A percentile compares a stretch with the other conserved stretches of the same genome.
These are phyloP conservation scores for Phaeomoniella chlamydospora DNA, from an alignment of 2,329 filamentous ascomycete species.

Conservation along the genomic window DNA sequence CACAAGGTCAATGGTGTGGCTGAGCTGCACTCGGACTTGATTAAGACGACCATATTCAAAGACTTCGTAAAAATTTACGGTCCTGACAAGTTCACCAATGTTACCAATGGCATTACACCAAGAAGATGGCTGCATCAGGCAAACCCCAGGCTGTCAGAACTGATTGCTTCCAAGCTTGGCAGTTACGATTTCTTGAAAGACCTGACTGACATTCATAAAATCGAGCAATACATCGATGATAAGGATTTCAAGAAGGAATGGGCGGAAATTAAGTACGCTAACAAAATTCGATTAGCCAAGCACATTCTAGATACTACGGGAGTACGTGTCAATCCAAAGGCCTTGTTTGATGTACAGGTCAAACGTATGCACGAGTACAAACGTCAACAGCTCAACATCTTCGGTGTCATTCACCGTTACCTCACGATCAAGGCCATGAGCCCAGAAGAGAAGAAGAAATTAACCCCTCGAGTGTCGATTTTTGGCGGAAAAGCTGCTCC, in stretches of 20 bases:
- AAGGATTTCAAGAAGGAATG: constrained; percentile 86
- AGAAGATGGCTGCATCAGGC: constrained; percentile 95
- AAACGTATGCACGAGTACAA: constrained; percentile 99
- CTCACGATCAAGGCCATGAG: constrained; percentile 75
- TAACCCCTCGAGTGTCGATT: constrained; percentile 77
- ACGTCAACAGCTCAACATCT: constrained; percentile 97
- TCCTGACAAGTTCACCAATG: constrained; percentile 94
- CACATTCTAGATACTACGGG: constrained; percentile 75
- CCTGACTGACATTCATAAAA: constrained; percentile 68
- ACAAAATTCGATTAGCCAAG: constrained; percentile 84
- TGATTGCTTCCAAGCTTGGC: constrained; percentile 83
- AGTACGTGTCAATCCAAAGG: constrained; percentile 69
- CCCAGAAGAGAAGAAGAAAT: constrained; percentile 72
- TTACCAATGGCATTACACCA: constrained; percentile 95
- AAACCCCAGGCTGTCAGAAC: constrained; percentile 78
- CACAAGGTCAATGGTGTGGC: constrained; percentile 99
- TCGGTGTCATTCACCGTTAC: constrained; percentile 92
- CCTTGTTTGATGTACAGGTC: constrained; percentile 93
- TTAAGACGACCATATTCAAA: constrained; percentile 99
- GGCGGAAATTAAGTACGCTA: constrained; percentile 90
- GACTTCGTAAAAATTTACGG: constrained; percentile 95
- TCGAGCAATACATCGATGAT: constrained; percentile 75
- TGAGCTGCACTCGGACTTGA: constrained; percentile 91
- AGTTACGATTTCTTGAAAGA: constrained; percentile 79
- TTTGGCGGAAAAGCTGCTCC: constrained; percentile 97